Percentiles rank a stretch among this genome's conserved stretches.
phyloP scores from a whole-genome alignment of 225 moss, liverwort and hornwort genomes.

The Climacium dendroides region DNA sequence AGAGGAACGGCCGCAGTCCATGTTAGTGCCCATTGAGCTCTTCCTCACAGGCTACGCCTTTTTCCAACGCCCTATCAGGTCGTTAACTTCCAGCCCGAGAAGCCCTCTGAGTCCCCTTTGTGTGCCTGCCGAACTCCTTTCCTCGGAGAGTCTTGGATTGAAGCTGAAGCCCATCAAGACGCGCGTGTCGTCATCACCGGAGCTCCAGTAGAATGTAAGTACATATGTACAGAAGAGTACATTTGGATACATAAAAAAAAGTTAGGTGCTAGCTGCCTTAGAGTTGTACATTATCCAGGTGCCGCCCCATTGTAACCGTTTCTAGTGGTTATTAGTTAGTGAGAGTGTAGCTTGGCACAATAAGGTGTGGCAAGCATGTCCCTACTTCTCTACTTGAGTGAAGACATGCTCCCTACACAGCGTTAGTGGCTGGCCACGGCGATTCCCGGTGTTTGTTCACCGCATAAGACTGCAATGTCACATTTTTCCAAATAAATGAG shows the following conservation, averaged over 20 bases:
- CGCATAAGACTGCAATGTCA: constrained; percentile 9
- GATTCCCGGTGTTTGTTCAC: background rate
- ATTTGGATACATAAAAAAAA: background rate
- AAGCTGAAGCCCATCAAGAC: constrained; percentile 99
- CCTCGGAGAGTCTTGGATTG: constrained; percentile 80
- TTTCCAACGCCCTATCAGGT: constrained; percentile 52
- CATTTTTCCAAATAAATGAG: constrained; percentile 22
- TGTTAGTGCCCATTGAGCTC: constrained; percentile 90
- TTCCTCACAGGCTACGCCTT: constrained; percentile 88
- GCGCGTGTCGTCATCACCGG: constrained; percentile 40
- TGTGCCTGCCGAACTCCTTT: constrained; percentile 76
- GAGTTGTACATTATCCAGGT: constrained; percentile 20
- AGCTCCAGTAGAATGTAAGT: background rate
- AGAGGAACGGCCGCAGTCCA: constrained; percentile 87
- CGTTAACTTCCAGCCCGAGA: constrained; percentile 62
- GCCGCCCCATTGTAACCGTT: background rate
- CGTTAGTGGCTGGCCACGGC: background rate
- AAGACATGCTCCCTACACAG: constrained; percentile 27
- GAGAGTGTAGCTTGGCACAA: constrained; percentile 10
- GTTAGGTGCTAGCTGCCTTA: background rate
- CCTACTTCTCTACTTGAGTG: constrained; percentile 15
- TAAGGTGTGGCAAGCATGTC: constrained; percentile 47
- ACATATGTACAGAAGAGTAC: constrained; percentile 2
- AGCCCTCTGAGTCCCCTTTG: constrained; percentile 89
- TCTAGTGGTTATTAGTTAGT: background rate